Evolutionary conservation across 345 rosid genomes (phyloP), one percentile per base, ranked within the genome.

Genomic region (Isatis tinctoria): DNA sequence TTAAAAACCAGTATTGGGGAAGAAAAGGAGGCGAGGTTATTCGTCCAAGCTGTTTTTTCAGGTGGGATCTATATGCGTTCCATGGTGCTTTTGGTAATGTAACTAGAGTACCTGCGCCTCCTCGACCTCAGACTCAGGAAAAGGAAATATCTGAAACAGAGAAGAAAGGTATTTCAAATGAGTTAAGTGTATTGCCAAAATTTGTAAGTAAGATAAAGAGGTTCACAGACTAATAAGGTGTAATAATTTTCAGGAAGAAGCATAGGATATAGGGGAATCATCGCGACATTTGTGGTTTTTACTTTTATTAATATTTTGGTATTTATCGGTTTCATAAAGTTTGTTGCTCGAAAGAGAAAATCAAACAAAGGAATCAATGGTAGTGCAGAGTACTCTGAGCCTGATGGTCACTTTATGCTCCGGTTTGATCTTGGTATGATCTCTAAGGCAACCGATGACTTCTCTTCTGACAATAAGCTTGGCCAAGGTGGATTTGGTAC

Each of bases 401-500:
- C 59, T 16, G 66, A 65, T 44, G 22, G 37, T 57, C 72, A 65
- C 26, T 37, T 40, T 40, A 12, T n/a, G 76, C 14, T 72, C 27
- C 61, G 69, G 12, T 72, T 62, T 18, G 54, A 48, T 18, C 26
- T 48, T 48, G 27, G 2, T 20, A 48, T 48, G 54, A 48, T 48
- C 27, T 10, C 28, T 37, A 2, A 8, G 32, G 69, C 77, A 47
- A 54, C 70, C 1, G 2, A 67, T 58, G 67, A 74, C 6, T 83
- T 80, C 33, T 78, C 82, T 6, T 9, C 48, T 20, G 49, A 36
- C 33, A 83, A 80, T 56, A 70, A 32, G 60, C 75, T 83, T 16
- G 83, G 85, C 7, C 17, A 67, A 60, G 86, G 86, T 30, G 84
- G 86, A 32, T 83, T 78, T 49, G 83, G 84, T 13, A 43, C 51